These are phyloP conservation scores for Trichosporon faecale DNA, from an alignment of 1,284 basidiomycete species.

Conservation along the genomic window DNA sequence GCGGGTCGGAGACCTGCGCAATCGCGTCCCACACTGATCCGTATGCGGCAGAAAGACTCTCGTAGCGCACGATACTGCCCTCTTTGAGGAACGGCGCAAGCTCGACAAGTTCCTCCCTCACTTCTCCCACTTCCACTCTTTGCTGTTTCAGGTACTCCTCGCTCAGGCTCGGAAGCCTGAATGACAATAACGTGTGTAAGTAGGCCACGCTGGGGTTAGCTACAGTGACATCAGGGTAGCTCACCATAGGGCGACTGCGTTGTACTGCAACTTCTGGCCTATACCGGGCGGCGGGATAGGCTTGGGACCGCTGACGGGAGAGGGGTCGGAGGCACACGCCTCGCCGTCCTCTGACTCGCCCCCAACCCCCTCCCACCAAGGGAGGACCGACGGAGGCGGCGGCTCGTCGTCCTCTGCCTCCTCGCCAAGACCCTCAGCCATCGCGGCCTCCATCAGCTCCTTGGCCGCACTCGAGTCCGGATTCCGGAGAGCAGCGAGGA, in stretches of 20 bases:
- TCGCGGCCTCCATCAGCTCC: slow-evolving; percentile 37
- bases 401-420: slow-evolving; percentile 8
- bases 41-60: slow-evolving; percentile 37
- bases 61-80: slow-evolving; percentile 40
- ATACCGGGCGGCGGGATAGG: slow-evolving; percentile 27
- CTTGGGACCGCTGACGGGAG: slow-evolving; percentile 13
- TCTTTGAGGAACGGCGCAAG: slow-evolving; percentile 43
- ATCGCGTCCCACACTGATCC: slow-evolving; percentile 40
- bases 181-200: slow-evolving; percentile 38
- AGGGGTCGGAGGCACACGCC: slow-evolving; percentile 21
- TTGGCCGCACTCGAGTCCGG: slow-evolving; percentile 41
- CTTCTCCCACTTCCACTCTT: slow-evolving; percentile 16
- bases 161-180: slow-evolving; percentile 39
- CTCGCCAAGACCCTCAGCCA: slow-evolving; percentile 22
- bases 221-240: slow-evolving; percentile 8
- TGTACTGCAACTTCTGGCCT: slow-evolving; percentile 43
- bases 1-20: slow-evolving; percentile 12
- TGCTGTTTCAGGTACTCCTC: slow-evolving; percentile 15
- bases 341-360: slow-evolving; percentile 11
- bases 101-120: slow-evolving; percentile 27
- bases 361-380: slow-evolving; percentile 24
- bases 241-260: slow-evolving; percentile 45
- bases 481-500: slow-evolving; percentile 41
- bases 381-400: slow-evolving; percentile 16
- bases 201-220: slow-evolving; percentile 42